Evolutionary conservation across 1,139 yeast genomes (phyloP), one percentile per base, ranked within the genome.

Genomic region (Kluyveromyces marxianus): DNA sequence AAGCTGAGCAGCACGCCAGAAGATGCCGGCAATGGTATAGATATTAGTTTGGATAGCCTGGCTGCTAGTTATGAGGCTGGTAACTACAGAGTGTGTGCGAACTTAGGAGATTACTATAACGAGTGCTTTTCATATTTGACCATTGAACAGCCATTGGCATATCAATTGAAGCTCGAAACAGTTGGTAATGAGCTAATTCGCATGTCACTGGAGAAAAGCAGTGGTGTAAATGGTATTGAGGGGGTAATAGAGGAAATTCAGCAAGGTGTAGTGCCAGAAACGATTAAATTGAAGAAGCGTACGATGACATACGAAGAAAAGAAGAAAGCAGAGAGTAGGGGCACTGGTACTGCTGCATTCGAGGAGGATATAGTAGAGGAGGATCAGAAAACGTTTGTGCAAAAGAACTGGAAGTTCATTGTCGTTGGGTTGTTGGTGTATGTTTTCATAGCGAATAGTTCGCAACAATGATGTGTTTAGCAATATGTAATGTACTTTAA

Each of bases 251-350:
- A 51, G 39, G 46, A 41, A 3, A 53, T 61, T n/a, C 40, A 28
- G 2, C 36, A 29, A 7, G 65, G 59, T 2, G 57, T 58, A 26
- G 43, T 47, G 21, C 54, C 62, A 7, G 50, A 54, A 24, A 55
- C 56, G 2, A 47, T 49, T 31, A 51, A 54, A 45, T 46, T 61
- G 41, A 58, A 55, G 45, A 62, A 59, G 46, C 45, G 46, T 7
- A 61, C 66, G 2, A 55, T 59, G 50, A 62, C 66, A 2, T 62
- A 62, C 43, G 57, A 60, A 21, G 60, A 58, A 32, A 57, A 54
- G 50, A 59, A 53, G 39, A 34, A 56, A 25, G 55, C 42, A 28
- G 39, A 49, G 8, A 38, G 48, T 7, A 48, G 51, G 39, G 48
- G 50, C 10, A 48, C 50, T 4, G 50, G 50, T 4, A 51, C 53